Base-by-base conservation (phyloP, 176 grass and related monocot genomes). In the Zoysia japonica region DNA sequence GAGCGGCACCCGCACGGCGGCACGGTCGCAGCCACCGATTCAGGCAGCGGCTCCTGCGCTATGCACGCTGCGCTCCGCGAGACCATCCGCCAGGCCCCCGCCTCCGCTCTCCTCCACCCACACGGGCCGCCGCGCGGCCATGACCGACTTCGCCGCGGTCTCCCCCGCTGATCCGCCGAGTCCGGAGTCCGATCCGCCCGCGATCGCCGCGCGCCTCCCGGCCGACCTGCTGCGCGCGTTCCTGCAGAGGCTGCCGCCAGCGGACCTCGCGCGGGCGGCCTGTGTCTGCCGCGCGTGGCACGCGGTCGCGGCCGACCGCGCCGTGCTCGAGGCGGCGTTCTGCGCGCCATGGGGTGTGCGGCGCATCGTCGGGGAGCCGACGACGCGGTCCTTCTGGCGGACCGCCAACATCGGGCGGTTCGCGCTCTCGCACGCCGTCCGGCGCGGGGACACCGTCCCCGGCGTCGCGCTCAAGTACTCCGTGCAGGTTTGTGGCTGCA, bases 261-360 rank as follows among this genome's bases (percentile, higher is more conserved):
- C 72, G 3, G 94, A 97, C 83, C 89, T 97, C 17, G 91, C 91
- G 38, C 77, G 94, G 56, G 82, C 91, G 8, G 83, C 91, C 36
- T 97, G 94, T 83, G 94, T 97, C 50, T 97, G 91, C 78, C 94
- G 94, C 40, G 70, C 84, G 42, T 97, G 94, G 91, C 75, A 72
- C 36, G 77, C 65, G 11, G 78, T 94, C n/a, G 94, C 91, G 10
- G 87, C 91, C 46, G 87, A 97, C 44, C 83, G 91, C 51, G 76
- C 80, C 52, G 78, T 97, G 82, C 54, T 85, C 11, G 95, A 94
- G 83, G 72, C 74, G 41, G 74, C 83, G 77, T 97, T 97, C 75
- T 47, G 85, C 5, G 85, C 80, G 46, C 95, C 92, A 1, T 97
- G 92, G 95, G 89, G 83, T 52, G 92, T 97, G 13, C 70, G 59